These are phyloP conservation scores for Globisporangium polare DNA, from an alignment of 352 stramenopile genomes.

Conservation along the genomic window DNA sequence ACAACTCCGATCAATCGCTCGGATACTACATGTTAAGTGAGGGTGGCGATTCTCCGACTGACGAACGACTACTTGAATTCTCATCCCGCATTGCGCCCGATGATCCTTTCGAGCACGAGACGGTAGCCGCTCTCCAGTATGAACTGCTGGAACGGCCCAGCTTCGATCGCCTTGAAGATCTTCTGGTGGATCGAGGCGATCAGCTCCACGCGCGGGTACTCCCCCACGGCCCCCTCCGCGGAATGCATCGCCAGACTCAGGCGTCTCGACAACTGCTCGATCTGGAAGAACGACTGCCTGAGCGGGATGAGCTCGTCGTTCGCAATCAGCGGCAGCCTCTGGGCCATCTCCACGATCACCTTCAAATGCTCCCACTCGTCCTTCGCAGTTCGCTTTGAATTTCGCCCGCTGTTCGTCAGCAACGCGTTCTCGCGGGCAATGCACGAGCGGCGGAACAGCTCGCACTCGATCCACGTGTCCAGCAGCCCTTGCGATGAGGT, in stretches of 20 bases:
- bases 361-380: conserved; percentile 83
- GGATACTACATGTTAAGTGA: conserved; percentile 4
- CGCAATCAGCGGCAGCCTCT: conserved; percentile 54
- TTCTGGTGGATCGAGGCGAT: conserved; percentile 73
- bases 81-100: conserved; percentile 59
- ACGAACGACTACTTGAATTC: conserved; percentile 1
- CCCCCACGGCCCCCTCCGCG: conserved; percentile 34
- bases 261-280: conserved; percentile 61
- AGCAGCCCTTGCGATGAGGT: conserved; percentile 59
- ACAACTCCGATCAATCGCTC: not conserved
- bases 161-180: conserved; percentile 76
- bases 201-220: conserved; percentile 71
- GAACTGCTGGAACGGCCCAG: conserved; percentile 76
- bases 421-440: conserved; percentile 54
- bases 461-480: conserved; percentile 84
- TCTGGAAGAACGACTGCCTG: conserved; percentile 54
- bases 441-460: conserved; percentile 70
- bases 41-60: not conserved
- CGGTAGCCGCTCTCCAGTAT: conserved; percentile 69
- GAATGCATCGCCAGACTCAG: conserved; percentile 65
- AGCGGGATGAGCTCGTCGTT: conserved; percentile 49
- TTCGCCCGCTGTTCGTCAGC: conserved; percentile 24
- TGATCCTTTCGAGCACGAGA: conserved; percentile 62
- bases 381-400: conserved; percentile 36
- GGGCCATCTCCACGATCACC: conserved; percentile 50